A percentile compares a stretch with the other conserved stretches of the same genome.
Conservation (phyloP, 768 basidiomycete species). For the Boletus sp. region DNA sequence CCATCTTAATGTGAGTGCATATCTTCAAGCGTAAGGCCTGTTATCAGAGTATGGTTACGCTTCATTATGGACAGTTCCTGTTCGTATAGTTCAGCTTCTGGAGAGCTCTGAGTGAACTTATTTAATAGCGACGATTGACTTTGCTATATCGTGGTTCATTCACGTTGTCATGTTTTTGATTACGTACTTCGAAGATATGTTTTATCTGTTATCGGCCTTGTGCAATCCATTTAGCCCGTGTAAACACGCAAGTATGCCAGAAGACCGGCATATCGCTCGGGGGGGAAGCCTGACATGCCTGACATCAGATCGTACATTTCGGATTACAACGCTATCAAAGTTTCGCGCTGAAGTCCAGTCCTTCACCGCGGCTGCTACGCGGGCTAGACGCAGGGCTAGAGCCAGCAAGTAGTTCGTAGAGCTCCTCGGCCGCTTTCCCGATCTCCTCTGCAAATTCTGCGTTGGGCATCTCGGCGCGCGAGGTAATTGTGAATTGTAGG, state of each 20-base stretch:
- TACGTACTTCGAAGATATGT: not conserved
- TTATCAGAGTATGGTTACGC: conserved; percentile 3
- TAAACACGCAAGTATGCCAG: not conserved
- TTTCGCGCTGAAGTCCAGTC: conserved; percentile 3
- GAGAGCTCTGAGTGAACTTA: not conserved
- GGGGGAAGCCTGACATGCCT: not conserved
- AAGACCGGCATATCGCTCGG: not conserved
- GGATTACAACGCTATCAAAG: conserved; percentile 11
- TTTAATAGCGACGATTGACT: not conserved
- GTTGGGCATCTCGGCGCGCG: conserved; percentile 81
- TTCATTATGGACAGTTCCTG: not conserved
- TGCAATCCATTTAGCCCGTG: not conserved
- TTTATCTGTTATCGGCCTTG: not conserved
- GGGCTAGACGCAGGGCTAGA: not conserved
- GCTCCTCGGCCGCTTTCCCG: conserved; percentile 56
- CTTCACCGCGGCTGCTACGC: not conserved
- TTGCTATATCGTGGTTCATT: not conserved
- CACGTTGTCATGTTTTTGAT: not conserved
- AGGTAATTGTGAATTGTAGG: conserved; percentile 85
- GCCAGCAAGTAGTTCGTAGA: conserved; percentile 55
- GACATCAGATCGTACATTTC: not conserved
- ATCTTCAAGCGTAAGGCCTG: conserved; percentile 1
- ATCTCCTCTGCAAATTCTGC: conserved; percentile 71
- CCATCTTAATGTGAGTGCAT: conserved; percentile 9
- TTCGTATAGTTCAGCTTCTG: not conserved